Base-by-base conservation (phyloP, 495 filamentous ascomycete genomes). In the Pseudevernia furfuracea region DNA sequence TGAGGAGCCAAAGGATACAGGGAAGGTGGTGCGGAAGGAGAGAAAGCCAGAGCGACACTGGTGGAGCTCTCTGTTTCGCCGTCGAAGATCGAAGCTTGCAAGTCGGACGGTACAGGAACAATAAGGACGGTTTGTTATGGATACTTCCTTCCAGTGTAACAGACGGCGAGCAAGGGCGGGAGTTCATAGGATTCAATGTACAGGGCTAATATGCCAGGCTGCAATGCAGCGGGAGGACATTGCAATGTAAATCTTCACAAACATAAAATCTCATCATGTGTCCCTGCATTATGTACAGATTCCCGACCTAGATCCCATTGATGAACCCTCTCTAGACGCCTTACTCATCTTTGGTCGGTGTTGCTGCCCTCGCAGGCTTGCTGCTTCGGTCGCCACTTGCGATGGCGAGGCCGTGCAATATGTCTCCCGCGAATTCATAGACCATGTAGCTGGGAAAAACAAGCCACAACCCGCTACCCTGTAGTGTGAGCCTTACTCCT, bases 381-480 rank as follows among this genome's bases (percentile, higher is more conserved):
- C 64, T 67, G 30, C n/a, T 65, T 3, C 38, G 17, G 30, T 69
- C 67, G 19, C 70, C 68, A n/a, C 62, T 67, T 28, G 82, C 78
- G 52, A 75, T 76, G n/a, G 81, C 80, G 10, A 94, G 77, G 0
- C 85, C 86, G 58, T 84, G 74, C 38, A 93, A 60, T 59, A 96
- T 88, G 68, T 95, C 89, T 58, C 72, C 68, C 11, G 87, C 88
- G 41, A 91, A 81, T 15, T 80, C 73, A 68, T 89, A 90, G 53
- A 85, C 79, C 75, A 91, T 87, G 69, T 89, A 88, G 10, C 77
- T 67, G 3, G 91, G 88, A 57, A 89, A 83, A 37, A 92, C 73
- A 62, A 96, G 75, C 91, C 91, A 96, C 0, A 84, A 73, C 58
- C 90, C 90, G 74, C 91, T 96, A 62, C 39, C 56, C 56, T 2